Base-by-base conservation (phyloP, 202 grass and related monocot species). In the Musa balbisiana region DNA sequence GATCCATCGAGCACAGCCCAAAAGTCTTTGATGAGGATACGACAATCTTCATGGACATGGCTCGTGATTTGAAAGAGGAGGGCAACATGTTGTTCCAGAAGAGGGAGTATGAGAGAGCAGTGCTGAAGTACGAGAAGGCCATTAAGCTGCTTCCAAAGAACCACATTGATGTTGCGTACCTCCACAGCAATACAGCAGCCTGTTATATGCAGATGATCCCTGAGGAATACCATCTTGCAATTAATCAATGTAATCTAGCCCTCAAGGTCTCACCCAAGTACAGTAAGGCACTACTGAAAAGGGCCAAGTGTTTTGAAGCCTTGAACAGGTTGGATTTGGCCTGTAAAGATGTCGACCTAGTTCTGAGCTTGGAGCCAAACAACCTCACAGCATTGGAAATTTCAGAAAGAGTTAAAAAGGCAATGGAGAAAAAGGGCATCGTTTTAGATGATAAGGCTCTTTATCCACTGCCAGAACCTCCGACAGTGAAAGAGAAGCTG, bases 151-250 rank as follows among this genome's bases (percentile, higher is more conserved):
- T 99, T 27, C 89, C 95, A 0, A 86, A 87, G 76, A 88, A 70
- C 15, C 95, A 99, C 16, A 74, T 76, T 3, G 95, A 94, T 49
- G 53, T 90, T 54, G 83, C 91, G n/a, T 92, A 83, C 69, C 75
- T 99, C 49, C 88, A 88, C 58, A 88, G 88, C 79, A 99, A 88
- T 67, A 76, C 82, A n/a, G 91, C 95, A 19, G 87, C 95, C 55
- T 99, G 91, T 64, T 94, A 88, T 85, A 99, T 92, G 95, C 83
- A 94, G 71, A 92, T 92, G 86, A 82, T 79, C 16, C 95, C 95
- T 0, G 89, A 83, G 74, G 89, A 94, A 24, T 90, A 87, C 27
- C 80, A 92, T 3, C 85, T 69, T n/a, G 95, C 95, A 4, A 85
- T 99, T 13, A 81, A 94, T 1, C 80, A 84, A 75, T 99, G 95